Conservation (phyloP, 2,329 filamentous ascomycete genomes). For the Beauveria brongniartii region DNA sequence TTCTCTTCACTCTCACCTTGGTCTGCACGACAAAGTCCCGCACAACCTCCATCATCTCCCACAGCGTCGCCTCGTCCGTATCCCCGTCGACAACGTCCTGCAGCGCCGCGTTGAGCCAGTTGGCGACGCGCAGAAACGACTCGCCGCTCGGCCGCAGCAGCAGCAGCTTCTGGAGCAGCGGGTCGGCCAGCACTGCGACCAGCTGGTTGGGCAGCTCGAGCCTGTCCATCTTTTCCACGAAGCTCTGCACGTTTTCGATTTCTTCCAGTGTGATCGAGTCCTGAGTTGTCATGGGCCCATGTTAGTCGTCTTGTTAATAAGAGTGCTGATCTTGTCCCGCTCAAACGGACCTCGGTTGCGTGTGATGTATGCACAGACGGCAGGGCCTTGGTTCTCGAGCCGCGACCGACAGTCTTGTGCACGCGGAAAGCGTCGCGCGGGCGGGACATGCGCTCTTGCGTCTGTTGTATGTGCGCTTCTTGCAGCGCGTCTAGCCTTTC, state of each 20-base stretch:
- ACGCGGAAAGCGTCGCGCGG: conserved; percentile 53
- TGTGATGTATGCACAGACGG: conserved; percentile 68
- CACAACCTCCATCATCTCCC: conserved; percentile 48
- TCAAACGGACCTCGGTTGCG: conserved; percentile 51
- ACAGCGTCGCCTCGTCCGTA: conserved; percentile 37
- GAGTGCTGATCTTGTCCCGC: not conserved
- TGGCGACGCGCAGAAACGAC: conserved; percentile 43
- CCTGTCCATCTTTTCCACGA: conserved; percentile 66
- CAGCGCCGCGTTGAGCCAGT: conserved; percentile 51
- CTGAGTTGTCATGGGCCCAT: conserved; percentile 23
- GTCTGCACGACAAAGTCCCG: conserved; percentile 46
- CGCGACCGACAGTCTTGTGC: conserved; percentile 34
- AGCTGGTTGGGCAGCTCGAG: conserved; percentile 78
- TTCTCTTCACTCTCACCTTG: conserved; percentile 34
- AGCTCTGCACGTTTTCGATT: conserved; percentile 60
- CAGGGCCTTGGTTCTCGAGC: conserved; percentile 34
- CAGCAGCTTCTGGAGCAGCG: conserved; percentile 69
- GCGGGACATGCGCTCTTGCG: conserved; percentile 26
- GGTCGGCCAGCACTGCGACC: conserved; percentile 66
- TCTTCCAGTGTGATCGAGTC: conserved; percentile 65
- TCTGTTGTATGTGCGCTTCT: conserved; percentile 43
- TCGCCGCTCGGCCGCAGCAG: conserved; percentile 51
- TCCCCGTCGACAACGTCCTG: conserved; percentile 47
- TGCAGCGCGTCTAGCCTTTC: conserved; percentile 60
- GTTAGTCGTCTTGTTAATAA: conserved; percentile 6